phyloP scores from a whole-genome alignment of 1,139 yeast genomes.

The Pneumocystis carinii region DNA sequence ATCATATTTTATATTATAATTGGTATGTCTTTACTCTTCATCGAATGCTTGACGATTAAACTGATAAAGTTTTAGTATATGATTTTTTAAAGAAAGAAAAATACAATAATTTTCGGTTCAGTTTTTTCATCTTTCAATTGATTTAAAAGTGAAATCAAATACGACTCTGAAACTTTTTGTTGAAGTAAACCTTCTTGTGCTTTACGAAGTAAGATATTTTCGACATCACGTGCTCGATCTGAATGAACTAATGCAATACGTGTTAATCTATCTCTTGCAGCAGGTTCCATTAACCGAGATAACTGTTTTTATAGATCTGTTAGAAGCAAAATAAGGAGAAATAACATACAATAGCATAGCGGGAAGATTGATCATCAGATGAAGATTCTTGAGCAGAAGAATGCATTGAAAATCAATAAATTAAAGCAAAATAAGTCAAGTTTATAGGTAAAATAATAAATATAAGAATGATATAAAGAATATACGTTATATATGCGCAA shows the following conservation, averaged over 20 bases:
- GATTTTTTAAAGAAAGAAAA: constrained; percentile 10
- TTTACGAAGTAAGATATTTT: constrained; percentile 56
- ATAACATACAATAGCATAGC: constrained; percentile 7
- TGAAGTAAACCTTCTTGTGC: constrained; percentile 68
- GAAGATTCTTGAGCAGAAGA: too few species aligned
- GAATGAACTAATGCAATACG: constrained; percentile 81
- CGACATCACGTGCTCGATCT: constrained; percentile 72
- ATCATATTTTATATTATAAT: not conserved
- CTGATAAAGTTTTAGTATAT: not conserved
- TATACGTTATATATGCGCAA: too few species aligned
- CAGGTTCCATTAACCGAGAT: constrained; percentile 59
- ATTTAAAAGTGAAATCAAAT: constrained; percentile 67
- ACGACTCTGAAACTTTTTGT: constrained; percentile 59
- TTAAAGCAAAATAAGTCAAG: too few species aligned
- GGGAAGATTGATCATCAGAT: not conserved
- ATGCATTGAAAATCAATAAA: too few species aligned
- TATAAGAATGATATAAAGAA: too few species aligned
- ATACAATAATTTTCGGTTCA: constrained; percentile 43
- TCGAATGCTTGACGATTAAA: not conserved
- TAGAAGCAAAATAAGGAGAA: constrained; percentile 1
- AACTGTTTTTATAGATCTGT: constrained; percentile 22
- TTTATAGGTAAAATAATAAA: too few species aligned
- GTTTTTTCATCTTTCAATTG: constrained; percentile 63
- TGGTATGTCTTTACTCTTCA: not conserved
- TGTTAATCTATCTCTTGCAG: constrained; percentile 75